Evolutionary conservation across 2,329 filamentous ascomycete genomes (phyloP).

Genomic region (Beauveria medogensis): DNA sequence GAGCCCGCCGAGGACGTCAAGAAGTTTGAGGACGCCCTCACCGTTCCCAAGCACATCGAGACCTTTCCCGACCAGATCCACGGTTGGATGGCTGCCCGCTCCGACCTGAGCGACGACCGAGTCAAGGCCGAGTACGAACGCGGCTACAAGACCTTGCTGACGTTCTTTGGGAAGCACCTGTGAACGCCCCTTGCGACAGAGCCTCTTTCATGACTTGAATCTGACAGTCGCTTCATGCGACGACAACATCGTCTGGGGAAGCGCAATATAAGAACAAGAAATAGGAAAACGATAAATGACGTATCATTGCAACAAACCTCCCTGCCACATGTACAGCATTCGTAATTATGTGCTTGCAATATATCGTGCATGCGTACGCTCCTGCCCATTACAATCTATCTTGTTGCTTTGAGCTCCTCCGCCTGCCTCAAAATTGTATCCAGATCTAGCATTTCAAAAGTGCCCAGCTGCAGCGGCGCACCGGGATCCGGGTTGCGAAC

Average conservation of each 20-base stretch:
- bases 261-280: background rate
- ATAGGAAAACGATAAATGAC: background rate
- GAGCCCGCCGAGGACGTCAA: constrained; percentile 48
- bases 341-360: background rate
- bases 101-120: constrained; percentile 46
- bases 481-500: constrained; percentile 34
- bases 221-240: background rate
- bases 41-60: constrained; percentile 52
- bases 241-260: background rate
- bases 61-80: constrained; percentile 60
- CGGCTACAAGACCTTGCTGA: constrained; percentile 50
- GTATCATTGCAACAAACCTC: background rate
- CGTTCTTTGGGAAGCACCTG: constrained; percentile 49
- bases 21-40: constrained; percentile 47
- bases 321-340: too few species aligned
- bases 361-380: background rate
- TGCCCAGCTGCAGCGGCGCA: constrained; percentile 32
- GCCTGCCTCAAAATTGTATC: constrained; percentile 38
- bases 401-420: constrained; percentile 21
- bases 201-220: background rate
- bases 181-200: constrained; percentile 13
- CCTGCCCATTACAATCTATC: background rate
- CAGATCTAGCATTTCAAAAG: constrained; percentile 35
- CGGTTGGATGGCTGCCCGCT: constrained; percentile 65
- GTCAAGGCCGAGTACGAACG: constrained; percentile 55